Evolutionary conservation across 1,284 basidiomycete species (phyloP).

Genomic region (Albatrellus sp.): DNA sequence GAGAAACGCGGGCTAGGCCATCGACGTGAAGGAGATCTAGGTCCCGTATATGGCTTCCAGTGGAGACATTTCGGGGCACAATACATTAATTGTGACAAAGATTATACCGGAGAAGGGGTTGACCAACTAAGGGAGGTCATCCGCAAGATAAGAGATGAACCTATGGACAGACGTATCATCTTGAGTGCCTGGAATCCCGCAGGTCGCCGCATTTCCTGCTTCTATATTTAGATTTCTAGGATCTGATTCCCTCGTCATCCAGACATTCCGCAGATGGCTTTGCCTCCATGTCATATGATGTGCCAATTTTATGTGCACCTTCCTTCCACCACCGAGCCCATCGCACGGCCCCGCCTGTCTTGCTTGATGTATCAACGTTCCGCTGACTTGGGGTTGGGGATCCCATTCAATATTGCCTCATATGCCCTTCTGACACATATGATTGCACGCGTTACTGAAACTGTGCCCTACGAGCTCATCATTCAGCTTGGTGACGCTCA

Average conservation of each 20-base stretch:
- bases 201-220: conserved; percentile 31
- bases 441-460: conserved; percentile 85
- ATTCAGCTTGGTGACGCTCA: conserved; percentile 96
- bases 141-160: conserved; percentile 84
- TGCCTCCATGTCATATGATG: conserved; percentile 97
- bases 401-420: conserved; percentile 98
- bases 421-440: conserved; percentile 96
- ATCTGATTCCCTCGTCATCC: conserved; percentile 1
- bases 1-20: conserved; percentile 75
- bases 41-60: conserved; percentile 97
- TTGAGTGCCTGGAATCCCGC: conserved; percentile 96
- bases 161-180: conserved; percentile 93
- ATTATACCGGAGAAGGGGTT: conserved; percentile 84
- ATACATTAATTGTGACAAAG: conserved; percentile 72
- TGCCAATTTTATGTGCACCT: conserved; percentile 98
- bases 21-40: conserved; percentile 85
- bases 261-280: conserved; percentile 91
- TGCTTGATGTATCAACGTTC: conserved; percentile 99
- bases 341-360: conserved; percentile 65
- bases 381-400: conserved; percentile 91
- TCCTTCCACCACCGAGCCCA: conserved; percentile 25
- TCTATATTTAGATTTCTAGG: background rate
- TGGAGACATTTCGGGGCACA: conserved; percentile 96
- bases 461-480: conserved; percentile 79
- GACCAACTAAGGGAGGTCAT: conserved; percentile 90